phyloP scores from a whole-genome alignment of 1,139 yeast genomes.

The Nakaseomyces delphensis region DNA sequence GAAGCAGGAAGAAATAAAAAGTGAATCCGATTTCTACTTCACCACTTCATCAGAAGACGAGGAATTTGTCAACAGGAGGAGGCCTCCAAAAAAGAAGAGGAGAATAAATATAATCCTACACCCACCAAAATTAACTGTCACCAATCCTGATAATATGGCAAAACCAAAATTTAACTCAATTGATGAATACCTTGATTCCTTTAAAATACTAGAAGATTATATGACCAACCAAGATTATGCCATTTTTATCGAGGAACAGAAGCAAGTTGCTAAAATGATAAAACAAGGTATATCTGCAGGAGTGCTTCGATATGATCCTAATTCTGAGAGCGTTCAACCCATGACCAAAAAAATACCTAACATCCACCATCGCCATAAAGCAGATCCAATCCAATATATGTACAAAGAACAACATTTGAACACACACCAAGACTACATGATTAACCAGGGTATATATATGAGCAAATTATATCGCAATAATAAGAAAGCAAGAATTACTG shows the following conservation, averaged over 20 bases:
- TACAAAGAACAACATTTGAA: conserved; percentile 35
- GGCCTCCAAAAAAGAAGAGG: conserved; percentile 20
- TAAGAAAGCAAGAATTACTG: conserved; percentile 55
- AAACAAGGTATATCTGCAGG: conserved; percentile 48
- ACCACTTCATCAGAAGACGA: conserved; percentile 31
- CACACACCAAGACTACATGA: conserved; percentile 62
- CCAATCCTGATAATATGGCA: conserved; percentile 68
- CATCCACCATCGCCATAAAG: conserved; percentile 33
- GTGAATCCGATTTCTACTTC: conserved; percentile 19
- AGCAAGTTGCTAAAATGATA: conserved; percentile 38
- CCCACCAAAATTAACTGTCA: conserved; percentile 52
- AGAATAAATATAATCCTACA: conserved; percentile 35
- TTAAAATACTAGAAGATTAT: conserved; percentile 52
- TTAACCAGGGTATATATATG: conserved; percentile 67
- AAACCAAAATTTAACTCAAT: conserved; percentile 36
- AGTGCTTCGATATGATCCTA: conserved; percentile 39
- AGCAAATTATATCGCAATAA: conserved; percentile 64
- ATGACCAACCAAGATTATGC: conserved; percentile 38
- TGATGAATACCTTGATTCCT: conserved; percentile 42
- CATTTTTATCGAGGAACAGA: conserved; percentile 41
- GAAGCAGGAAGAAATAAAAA: neutral
- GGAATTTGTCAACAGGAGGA: conserved; percentile 11
- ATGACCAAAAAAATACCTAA: conserved; percentile 38
- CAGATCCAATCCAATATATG: conserved; percentile 27
- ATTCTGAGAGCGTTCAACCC: conserved; percentile 38